These are phyloP conservation scores for Glycine soja DNA, from an alignment of 306 rosid species.

Conservation along the genomic window DNA sequence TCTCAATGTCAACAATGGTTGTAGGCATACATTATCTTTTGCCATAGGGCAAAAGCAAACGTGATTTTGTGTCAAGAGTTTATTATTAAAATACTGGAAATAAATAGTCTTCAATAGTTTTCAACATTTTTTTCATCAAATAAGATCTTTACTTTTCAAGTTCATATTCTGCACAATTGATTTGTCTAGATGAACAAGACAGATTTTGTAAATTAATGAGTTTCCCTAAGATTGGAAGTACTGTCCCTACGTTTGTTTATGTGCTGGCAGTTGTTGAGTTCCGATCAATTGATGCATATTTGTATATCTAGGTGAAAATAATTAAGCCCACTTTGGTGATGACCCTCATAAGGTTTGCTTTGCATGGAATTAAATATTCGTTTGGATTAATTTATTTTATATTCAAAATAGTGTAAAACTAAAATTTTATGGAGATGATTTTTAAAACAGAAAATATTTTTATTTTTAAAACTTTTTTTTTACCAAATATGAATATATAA, in stretches of 20 bases:
- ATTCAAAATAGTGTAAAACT: neutral
- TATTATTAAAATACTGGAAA: slow-evolving; percentile 3
- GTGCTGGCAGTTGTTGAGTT: slow-evolving; percentile 28
- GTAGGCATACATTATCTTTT: slow-evolving; percentile 32
- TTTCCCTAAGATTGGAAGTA: slow-evolving; percentile 43
- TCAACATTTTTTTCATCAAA: neutral
- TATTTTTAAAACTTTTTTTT: neutral
- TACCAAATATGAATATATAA: neutral
- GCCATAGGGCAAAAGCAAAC: slow-evolving; percentile 47
- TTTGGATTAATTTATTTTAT: neutral
- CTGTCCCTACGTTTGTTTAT: slow-evolving; percentile 46
- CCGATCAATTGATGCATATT: neutral
- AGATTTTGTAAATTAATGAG: slow-evolving; percentile 30
- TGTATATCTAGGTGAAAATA: slow-evolving; percentile 4
- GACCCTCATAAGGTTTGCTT: neutral
- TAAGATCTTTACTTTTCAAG: slow-evolving; percentile 15
- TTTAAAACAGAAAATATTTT: neutral
- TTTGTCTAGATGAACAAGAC: slow-evolving; percentile 33
- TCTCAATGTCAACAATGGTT: slow-evolving; percentile 38
- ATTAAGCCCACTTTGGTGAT: neutral
- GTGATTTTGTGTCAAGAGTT: slow-evolving; percentile 34
- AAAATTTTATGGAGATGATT: neutral
- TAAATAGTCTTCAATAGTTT: neutral
- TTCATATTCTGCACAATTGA: slow-evolving; percentile 12
- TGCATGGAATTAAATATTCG: neutral